Conservation (phyloP, 164 flowering plant genomes). For the Nymphaea thermarum region DNA sequence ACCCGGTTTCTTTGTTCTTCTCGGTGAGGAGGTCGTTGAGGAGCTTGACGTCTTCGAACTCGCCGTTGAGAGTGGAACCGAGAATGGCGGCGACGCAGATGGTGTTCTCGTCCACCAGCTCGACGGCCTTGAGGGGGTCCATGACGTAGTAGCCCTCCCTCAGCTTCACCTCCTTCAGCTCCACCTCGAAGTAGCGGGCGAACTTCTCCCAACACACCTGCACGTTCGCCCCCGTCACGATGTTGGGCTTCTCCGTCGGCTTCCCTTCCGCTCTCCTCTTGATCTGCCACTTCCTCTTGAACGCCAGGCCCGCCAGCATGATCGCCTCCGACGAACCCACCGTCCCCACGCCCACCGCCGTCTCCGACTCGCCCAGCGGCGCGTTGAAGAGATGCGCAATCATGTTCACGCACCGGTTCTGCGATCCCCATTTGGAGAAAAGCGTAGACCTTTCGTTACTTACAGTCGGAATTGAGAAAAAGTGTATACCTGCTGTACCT, state of each 20-base stretch:
- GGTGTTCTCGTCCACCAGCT: conserved; percentile 39
- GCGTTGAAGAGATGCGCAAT: conserved; percentile 34
- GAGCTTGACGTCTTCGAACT: conserved; percentile 35
- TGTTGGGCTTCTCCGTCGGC: conserved; percentile 32
- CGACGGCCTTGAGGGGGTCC: conserved; percentile 35
- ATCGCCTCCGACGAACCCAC: conserved; percentile 43
- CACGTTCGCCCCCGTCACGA: conserved; percentile 29
- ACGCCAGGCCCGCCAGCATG: conserved; percentile 35
- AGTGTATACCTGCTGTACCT: no score
- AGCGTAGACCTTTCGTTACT: no score
- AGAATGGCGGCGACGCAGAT: conserved; percentile 36
- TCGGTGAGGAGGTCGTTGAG: conserved; percentile 24
- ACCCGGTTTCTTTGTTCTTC: conserved; percentile 37
- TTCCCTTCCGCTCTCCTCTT: conserved; percentile 22
- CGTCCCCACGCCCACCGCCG: conserved; percentile 30
- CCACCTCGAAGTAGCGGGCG: conserved; percentile 33
- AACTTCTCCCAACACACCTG: conserved; percentile 45
- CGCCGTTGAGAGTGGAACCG: conserved; percentile 39
- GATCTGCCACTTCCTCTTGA: conserved; percentile 39
- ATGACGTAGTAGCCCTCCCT: conserved; percentile 34
- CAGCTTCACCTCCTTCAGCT: conserved; percentile 31
- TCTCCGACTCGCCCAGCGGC: conserved; percentile 24
- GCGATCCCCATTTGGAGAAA: background rate
- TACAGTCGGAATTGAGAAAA: no score
- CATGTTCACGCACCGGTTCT: conserved; percentile 38